Evolutionary conservation across 2,329 filamentous ascomycete genomes (phyloP), one percentile per base, ranked within the genome.

Genomic region (Colletotrichum sublineola): DNA sequence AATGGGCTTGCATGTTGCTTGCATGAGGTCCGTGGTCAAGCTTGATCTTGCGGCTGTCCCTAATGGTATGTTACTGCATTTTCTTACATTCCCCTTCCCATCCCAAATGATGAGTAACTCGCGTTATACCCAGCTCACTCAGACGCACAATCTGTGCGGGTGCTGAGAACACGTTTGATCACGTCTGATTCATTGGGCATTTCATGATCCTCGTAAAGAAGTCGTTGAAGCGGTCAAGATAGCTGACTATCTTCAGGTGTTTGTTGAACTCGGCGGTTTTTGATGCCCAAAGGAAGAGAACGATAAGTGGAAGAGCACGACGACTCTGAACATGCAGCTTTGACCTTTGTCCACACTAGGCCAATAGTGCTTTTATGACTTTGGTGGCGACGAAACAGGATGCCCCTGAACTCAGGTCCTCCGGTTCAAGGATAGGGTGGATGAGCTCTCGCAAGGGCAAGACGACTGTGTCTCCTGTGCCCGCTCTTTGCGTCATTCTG

Each of bases 141-240:
- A 64, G 62, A 64, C 62, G 62, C 62, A 64, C 50, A 53, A 64
- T 40, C 12, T 56, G 62, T 64, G 50, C 62, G 62, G 38, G 50
- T 64, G 62, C 62, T 64, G 62, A 64, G 62, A 64, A 64, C 38
- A 64, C 62, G 62, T 64, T 64, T 56, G 62, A 64, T 64, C 62
- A 64, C 38, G n/a, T 64, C 62, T 64, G 62, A 64, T 64, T 56
- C 52, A 24, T 64, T 33, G 40, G 24, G 29, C 18, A 11, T 18
- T 12, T 36, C 14, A 42, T 46, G 6, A 56, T 44, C 20, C 20
- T 63, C 18, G n/a, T 31, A n/a, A 6, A 8, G 33, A 29, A 14
- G 14, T n/a, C 8, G 5, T 31, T 31, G 38, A n/a, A 18, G 8
- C 14, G 36, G 20, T 38, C 44, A 50, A 31, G 46, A 31, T 58